These are phyloP conservation scores for Aspergillus saccharolyticus DNA, from an alignment of 495 filamentous ascomycete genomes.

Conservation along the genomic window DNA sequence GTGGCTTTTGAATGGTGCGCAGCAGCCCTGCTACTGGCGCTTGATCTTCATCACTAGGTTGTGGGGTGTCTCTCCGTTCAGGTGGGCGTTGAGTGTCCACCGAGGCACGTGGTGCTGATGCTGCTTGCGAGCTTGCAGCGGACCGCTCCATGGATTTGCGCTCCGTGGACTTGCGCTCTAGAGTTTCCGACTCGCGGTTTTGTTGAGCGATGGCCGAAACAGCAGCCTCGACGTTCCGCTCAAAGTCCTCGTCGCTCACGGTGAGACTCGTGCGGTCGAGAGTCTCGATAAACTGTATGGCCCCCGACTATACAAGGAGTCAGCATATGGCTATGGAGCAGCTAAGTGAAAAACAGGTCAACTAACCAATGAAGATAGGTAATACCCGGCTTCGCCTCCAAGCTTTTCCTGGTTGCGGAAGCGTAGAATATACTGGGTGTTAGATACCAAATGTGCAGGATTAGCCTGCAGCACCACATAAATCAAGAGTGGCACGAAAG, in stretches of 20 bases:
- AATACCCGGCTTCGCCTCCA: conserved; percentile 94
- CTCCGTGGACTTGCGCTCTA: conserved; percentile 60
- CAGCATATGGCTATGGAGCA: not conserved
- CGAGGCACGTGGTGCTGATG: conserved; percentile 50
- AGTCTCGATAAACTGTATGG: conserved; percentile 93
- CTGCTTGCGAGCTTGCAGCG: conserved; percentile 25
- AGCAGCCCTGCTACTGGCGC: conserved; percentile 82
- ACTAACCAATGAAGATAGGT: conserved; percentile 85
- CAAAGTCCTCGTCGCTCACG: conserved; percentile 91
- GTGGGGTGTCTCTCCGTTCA: conserved; percentile 36
- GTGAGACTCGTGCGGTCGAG: conserved; percentile 91
- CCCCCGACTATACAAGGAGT: conserved; percentile 63
- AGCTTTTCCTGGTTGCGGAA: conserved; percentile 98
- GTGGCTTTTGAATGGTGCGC: conserved; percentile 83
- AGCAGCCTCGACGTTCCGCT: conserved; percentile 88
- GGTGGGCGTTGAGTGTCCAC: conserved; percentile 51
- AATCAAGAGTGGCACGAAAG: conserved; percentile 92
- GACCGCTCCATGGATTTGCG: conserved; percentile 52
- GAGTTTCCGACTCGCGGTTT: conserved; percentile 52
- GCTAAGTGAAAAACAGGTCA: not conserved
- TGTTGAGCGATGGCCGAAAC: conserved; percentile 95
- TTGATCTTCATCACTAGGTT: conserved; percentile 58
- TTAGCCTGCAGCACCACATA: conserved; percentile 93
- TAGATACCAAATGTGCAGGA: conserved; percentile 91
- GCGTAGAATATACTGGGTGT: conserved; percentile 95